A percentile compares a stretch with the other conserved stretches of the same genome.
These are phyloP conservation scores for Aethionema arabicum DNA, from an alignment of 345 rosid genomes.

Conservation along the genomic window DNA sequence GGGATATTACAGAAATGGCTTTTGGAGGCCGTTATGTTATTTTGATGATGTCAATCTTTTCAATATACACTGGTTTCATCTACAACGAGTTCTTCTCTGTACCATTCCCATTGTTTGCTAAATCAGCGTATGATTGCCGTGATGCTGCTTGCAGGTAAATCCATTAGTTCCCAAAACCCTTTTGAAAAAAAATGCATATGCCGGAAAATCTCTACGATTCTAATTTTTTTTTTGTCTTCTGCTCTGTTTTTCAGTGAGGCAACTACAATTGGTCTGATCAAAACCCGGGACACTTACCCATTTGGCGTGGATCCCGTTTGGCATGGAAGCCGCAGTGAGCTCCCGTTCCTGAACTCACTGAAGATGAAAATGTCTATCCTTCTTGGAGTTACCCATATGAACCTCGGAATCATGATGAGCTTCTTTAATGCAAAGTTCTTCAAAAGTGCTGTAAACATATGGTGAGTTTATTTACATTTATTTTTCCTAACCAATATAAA, in stretches of 20 bases:
- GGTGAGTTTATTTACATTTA: conserved; percentile 45
- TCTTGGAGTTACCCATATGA: conserved; percentile 95
- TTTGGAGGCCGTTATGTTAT: conserved; percentile 98
- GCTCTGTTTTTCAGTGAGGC: conserved; percentile 59
- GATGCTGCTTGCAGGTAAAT: conserved; percentile 85
- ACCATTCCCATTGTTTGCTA: conserved; percentile 82
- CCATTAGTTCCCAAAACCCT: conserved; percentile 16
- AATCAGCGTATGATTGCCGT: conserved; percentile 91
- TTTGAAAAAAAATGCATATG: neutral
- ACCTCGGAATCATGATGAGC: conserved; percentile 93
- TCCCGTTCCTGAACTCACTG: conserved; percentile 89
- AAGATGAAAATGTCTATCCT: conserved; percentile 99
- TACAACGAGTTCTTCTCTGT: conserved; percentile 98
- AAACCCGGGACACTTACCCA: conserved; percentile 76
- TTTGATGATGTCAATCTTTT: conserved; percentile 89
- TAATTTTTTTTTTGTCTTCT: conserved; percentile 14
- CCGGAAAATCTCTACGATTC: neutral
- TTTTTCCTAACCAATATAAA: neutral
- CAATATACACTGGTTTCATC: conserved; percentile 89
- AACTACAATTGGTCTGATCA: conserved; percentile 76
- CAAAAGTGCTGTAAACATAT: conserved; percentile 53
- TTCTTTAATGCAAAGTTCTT: conserved; percentile 85
- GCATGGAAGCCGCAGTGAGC: conserved; percentile 90
- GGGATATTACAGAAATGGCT: conserved; percentile 93
- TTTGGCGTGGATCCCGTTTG: conserved; percentile 96